Evolutionary conservation across 1,139 yeast genomes (phyloP), one percentile per base, ranked within the genome.

Genomic region (Hemisphaericaspora lyxosophila): DNA sequence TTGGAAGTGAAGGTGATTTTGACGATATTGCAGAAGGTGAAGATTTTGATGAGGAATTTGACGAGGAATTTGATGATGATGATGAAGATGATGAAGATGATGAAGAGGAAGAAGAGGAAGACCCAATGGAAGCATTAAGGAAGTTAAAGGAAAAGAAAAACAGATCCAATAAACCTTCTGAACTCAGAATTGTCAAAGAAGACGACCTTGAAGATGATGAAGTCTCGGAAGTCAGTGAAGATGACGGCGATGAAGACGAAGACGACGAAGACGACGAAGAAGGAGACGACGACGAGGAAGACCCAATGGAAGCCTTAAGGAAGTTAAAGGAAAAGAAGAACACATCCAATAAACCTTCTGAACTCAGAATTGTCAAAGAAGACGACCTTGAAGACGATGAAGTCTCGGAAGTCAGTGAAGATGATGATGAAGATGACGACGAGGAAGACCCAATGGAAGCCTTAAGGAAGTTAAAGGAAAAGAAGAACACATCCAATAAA

Each of bases 361-460:
- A 35, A 4, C 31, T 54, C 7, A 40, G 54, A 39, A 45, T 60
- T 4, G 57, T 58, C 3, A 56, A 55, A 32, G 68, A 61, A 40
- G 67, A 62, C 35, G 65, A 59, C 14, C 46, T 60, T 23, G 46
- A 48, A 2, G 61, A 57, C 27, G 61, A 56, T 38, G 51, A 51
- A 29, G 15, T 45, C 16, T 33, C 41, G 2, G 55, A 49, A 12
- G 33, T 31, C 11, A 18, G 17, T 8, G 54, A 40, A 4, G 51
- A 46, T 3, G 40, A 28, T 8, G 49, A 45, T 9, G 33, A 41
- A 14, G 52, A 42, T 6, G 47, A 40, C 8, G 51, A 45, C 12
- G 56, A 48, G 12, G 54, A 53, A 26, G 60, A 59, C 33, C 62
- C 63, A 5, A 34, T 59, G 42, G 58, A 46, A 24, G 52, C 51